phyloP scores from a whole-genome alignment of 2,329 filamentous ascomycete species.

The Cercospora sp. region DNA sequence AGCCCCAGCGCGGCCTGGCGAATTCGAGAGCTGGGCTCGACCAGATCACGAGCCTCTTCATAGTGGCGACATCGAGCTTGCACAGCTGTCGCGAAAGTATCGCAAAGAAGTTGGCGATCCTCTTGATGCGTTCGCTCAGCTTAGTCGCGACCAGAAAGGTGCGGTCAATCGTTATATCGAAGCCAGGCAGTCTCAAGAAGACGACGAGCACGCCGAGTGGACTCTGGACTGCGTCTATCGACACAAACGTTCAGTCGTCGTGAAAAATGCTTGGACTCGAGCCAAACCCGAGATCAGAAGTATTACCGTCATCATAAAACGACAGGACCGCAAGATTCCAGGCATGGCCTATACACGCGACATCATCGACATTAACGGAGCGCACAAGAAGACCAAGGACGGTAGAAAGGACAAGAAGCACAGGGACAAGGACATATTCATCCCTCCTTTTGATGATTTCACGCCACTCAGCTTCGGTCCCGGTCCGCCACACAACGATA shows the following conservation, averaged over 20 bases:
- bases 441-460: slow-evolving; percentile 10
- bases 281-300: background rate
- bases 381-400: slow-evolving; percentile 4
- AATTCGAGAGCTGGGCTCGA: slow-evolving; percentile 8
- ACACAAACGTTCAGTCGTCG: background rate
- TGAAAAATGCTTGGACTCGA: slow-evolving; percentile 10
- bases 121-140: slow-evolving; percentile 3
- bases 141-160: slow-evolving; percentile 7
- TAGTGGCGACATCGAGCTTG: slow-evolving; percentile 10
- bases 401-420: background rate
- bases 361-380: slow-evolving; percentile 13
- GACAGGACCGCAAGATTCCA: background rate
- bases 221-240: slow-evolving; percentile 10
- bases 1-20: slow-evolving; percentile 6
- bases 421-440: slow-evolving; percentile 4
- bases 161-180: slow-evolving; percentile 10
- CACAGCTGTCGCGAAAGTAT: slow-evolving; percentile 12
- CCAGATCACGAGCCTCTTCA: background rate
- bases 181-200: slow-evolving; percentile 1
- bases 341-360: background rate
- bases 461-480: background rate
- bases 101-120: slow-evolving; percentile 5
- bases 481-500: background rate
- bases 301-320: slow-evolving; percentile 15
- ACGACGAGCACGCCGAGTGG: slow-evolving; percentile 15